Base-by-base conservation (phyloP, 257 asterid species). In the Fraxinus quadrangulata region DNA sequence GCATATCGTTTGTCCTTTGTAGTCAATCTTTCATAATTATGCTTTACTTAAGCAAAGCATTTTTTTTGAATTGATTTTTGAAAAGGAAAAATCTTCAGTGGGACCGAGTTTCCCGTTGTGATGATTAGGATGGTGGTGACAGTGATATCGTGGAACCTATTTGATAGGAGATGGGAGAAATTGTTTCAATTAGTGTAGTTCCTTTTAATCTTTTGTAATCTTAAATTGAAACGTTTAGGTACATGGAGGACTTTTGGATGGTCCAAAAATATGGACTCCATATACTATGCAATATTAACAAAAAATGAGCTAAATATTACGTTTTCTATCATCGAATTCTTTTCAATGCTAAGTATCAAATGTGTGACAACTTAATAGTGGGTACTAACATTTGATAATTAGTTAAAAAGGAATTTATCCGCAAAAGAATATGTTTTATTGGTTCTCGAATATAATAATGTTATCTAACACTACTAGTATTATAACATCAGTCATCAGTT, bases 71-170 rank as follows among this genome's bases (percentile, higher is more conserved):
- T 59, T 71, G 21, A 63, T 81, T 82, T 16, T 87, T 89, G 97
- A 94, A 33, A 89, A 89, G 81, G 97, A 92, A 66, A 89, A 92
- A 78, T 92, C 97, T 81, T 97, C 96, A 10, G 95, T n/a, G 98
- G 98, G 30, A 28, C 85, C 2, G 97, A 95, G 74, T 78, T 94
- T 75, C 94, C 96, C 96, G 97, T 6, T 87, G 95, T 34, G 98
- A 90, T 83, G 98, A 91, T 74, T 95, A 83, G 6, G 98, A 79
- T 42, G 98, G 89, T 3, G 97, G 97, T 0, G 96, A 96, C 0
- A 97, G 95, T 0, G 89, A 89, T 85, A 92, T 0, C 94, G 97
- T 31, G 96, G 98, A 9, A 89, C 45, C 69, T 81, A 33, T 88
- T 84, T 5, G 84, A 87, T 45, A 83, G 94, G 77, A 73, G 87